Percentiles rank a stretch among this genome's conserved stretches.
Conservation (phyloP, 331 rosid species). For the Saraca asoca region DNA sequence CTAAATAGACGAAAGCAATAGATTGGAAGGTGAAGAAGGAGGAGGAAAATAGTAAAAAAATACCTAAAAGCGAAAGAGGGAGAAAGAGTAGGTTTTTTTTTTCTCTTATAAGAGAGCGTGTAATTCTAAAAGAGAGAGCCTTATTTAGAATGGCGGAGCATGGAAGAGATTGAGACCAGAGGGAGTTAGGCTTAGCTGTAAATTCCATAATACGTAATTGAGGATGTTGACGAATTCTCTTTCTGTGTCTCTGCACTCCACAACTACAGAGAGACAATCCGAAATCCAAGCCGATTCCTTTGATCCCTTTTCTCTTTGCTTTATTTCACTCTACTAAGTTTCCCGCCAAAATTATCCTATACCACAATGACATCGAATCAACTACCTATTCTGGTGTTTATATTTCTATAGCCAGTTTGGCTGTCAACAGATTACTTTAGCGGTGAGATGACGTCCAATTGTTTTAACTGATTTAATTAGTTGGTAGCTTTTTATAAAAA, state of each 20-base stretch:
- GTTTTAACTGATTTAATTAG: too few species aligned
- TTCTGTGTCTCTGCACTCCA: slow-evolving; percentile 29
- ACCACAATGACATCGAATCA: too few species aligned
- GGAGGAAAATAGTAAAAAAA: slow-evolving; percentile 22
- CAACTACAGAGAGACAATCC: background rate
- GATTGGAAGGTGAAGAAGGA: slow-evolving; percentile 38
- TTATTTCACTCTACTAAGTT: slow-evolving; percentile 4
- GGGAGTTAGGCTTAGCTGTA: too few species aligned
- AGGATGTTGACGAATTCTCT: slow-evolving; percentile 50
- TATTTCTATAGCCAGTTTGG: too few species aligned
- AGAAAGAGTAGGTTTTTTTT: background rate
- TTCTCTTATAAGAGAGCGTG: too few species aligned
- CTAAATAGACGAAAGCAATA: background rate
- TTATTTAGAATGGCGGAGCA: too few species aligned
- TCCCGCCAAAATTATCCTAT: background rate
- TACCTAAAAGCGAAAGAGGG: background rate
- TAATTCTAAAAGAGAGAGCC: too few species aligned
- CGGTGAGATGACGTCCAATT: too few species aligned
- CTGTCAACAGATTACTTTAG: too few species aligned
- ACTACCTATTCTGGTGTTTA: too few species aligned
- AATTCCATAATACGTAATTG: slow-evolving; percentile 1
- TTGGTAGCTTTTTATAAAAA: too few species aligned
- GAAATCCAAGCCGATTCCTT: slow-evolving; percentile 19
- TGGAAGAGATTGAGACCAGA: too few species aligned
- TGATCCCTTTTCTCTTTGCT: slow-evolving; percentile 22